phyloP scores from a whole-genome alignment of 495 filamentous ascomycete genomes.

The Hyphodiscus hymeniophilus region DNA sequence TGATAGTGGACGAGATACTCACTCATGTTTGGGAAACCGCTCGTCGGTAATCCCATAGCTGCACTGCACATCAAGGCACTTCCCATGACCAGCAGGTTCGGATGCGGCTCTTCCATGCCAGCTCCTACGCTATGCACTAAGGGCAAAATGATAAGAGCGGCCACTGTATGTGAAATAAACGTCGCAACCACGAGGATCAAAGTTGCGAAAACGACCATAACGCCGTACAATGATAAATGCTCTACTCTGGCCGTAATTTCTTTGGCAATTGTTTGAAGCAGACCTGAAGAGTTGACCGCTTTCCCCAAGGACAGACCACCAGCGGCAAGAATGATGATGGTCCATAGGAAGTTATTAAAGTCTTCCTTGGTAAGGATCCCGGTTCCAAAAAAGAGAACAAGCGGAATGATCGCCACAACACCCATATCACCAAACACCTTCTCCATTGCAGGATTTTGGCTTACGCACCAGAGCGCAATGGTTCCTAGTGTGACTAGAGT shows the following conservation, averaged over 20 bases:
- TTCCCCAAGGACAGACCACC: constrained; percentile 91
- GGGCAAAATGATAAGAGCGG: constrained; percentile 89
- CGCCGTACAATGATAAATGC: constrained; percentile 74
- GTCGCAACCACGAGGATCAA: constrained; percentile 91
- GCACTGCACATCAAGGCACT: constrained; percentile 57
- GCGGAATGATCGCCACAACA: constrained; percentile 91
- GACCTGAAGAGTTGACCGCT: constrained; percentile 84
- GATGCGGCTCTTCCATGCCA: constrained; percentile 79
- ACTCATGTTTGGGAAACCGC: constrained; percentile 99
- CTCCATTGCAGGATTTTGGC: constrained; percentile 78
- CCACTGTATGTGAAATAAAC: constrained; percentile 97
- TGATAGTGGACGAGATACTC: constrained; percentile 36
- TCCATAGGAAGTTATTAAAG: constrained; percentile 99
- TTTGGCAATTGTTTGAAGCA: constrained; percentile 81
- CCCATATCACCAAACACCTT: constrained; percentile 93
- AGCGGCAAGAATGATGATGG: constrained; percentile 96
- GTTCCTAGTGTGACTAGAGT: constrained; percentile 74
- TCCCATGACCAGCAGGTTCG: constrained; percentile 89
- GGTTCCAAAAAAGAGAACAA: constrained; percentile 93
- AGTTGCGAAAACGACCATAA: constrained; percentile 76
- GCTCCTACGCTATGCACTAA: constrained; percentile 80
- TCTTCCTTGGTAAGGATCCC: constrained; percentile 98
- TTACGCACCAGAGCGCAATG: constrained; percentile 87
- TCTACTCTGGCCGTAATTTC: constrained; percentile 65
- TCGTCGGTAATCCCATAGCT: constrained; percentile 87